Evolutionary conservation across 345 rosid genomes (phyloP).

Genomic region (Microcos paniculata): DNA sequence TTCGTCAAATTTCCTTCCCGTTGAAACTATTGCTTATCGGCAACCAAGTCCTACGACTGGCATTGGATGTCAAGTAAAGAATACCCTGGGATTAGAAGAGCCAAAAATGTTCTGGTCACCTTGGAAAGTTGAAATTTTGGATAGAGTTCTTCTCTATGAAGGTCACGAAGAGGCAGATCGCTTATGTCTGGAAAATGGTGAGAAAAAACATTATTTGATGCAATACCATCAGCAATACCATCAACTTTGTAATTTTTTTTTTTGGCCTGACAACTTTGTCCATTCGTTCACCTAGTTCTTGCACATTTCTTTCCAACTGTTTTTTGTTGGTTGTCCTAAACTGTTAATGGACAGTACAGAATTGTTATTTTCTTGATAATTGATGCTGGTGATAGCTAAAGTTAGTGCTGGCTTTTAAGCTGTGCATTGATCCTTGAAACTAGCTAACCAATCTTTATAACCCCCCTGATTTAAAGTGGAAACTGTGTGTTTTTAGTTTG

Average conservation of each 20-base stretch:
- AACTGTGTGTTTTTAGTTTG: not conserved
- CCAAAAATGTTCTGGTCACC: constrained; percentile 42
- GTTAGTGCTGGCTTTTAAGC: not conserved
- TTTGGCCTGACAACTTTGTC: too few species aligned
- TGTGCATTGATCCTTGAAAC: not conserved
- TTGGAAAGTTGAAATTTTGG: constrained; percentile 88
- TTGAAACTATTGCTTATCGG: constrained; percentile 56
- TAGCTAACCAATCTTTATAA: not conserved
- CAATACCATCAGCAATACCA: not conserved
- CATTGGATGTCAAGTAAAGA: constrained; percentile 22
- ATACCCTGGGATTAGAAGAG: constrained; percentile 29
- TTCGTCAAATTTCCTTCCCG: constrained; percentile 50
- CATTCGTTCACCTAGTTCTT: not conserved
- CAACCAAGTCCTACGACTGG: constrained; percentile 35
- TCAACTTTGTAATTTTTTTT: not conserved
- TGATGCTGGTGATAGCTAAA: not conserved
- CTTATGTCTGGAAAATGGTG: constrained; percentile 83
- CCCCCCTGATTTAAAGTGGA: not conserved
- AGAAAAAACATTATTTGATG: constrained; percentile 19
- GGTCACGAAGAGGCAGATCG: constrained; percentile 85
- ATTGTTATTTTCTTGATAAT: not conserved
- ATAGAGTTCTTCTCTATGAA: constrained; percentile 80
- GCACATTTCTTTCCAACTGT: not conserved
- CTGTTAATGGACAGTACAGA: not conserved
- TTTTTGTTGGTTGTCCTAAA: not conserved